phyloP scores from a whole-genome alignment of 2,329 filamentous ascomycete genomes.

The Stachybotrys elegans region DNA sequence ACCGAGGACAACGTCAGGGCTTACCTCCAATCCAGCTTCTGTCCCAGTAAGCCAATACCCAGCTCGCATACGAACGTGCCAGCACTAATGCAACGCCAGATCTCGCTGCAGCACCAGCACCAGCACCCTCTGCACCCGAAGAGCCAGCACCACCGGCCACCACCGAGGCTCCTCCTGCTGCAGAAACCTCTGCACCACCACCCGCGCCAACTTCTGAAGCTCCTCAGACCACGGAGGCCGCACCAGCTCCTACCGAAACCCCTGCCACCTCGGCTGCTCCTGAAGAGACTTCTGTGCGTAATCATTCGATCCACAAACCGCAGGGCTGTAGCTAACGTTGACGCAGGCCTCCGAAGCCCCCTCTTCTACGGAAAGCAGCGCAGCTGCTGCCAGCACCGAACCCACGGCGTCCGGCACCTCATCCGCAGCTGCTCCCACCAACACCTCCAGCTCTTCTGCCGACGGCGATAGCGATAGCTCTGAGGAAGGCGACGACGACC shows the following conservation, averaged over 20 bases:
- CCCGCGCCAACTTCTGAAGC: constrained; percentile 3
- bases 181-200: constrained; percentile 3
- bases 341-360: too few relatives aligned
- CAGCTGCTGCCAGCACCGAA: neutral
- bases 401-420: constrained; percentile 10
- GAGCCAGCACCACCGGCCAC: neutral
- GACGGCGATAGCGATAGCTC: neutral
- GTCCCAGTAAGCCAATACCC: constrained; percentile 14
- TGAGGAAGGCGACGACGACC: constrained; percentile 9
- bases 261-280: constrained; percentile 4
- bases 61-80: neutral
- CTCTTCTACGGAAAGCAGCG: too few relatives aligned
- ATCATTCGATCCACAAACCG: too few relatives aligned
- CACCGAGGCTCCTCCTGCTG: constrained; percentile 1
- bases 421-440: constrained; percentile 8
- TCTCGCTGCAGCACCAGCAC: neutral
- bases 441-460: constrained; percentile 10
- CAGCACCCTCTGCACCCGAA: too few relatives aligned
- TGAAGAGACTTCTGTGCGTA: constrained; percentile 11
- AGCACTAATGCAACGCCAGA: neutral
- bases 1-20: constrained; percentile 13
- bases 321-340: too few relatives aligned
- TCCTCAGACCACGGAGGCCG: too few relatives aligned
- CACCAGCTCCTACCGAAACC: too few relatives aligned
- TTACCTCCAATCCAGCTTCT: constrained; percentile 15